Base-by-base conservation (phyloP, 805 yeast species). In the Cyberlindnera japonica region DNA sequence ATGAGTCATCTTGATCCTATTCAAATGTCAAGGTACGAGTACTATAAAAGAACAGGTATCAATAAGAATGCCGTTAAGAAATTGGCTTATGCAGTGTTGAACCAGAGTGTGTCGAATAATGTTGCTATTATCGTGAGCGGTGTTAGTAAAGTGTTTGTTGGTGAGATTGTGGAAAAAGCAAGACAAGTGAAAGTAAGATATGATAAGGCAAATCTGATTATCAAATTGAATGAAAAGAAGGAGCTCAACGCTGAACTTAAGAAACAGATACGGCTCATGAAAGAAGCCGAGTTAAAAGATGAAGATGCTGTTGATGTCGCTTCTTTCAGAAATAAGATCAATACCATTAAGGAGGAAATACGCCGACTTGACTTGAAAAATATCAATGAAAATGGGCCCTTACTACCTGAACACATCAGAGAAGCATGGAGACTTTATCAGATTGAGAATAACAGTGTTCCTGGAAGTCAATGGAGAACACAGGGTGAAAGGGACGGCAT, bases 401-500 rank as follows among this genome's bases (percentile, higher is more conserved):
- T 90, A 33, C 68, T 77, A 24, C 95, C 97, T 0, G 89, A 85
- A 45, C 95, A 90, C 56, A 71, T 90, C 21, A 64, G 95, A 37
- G 95, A 88, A 53, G 96, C 96, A 1, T 86, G 95, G 91, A 68
- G 95, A 50, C 59, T 83, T 35, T 83, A 81, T 50, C 78, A 76
- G 49, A 48, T 72, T 31, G 95, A 89, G 53, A 77, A 74, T 37
- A 79, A 82, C 23, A 73, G 79, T 3, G 72, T 79, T 2, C 78
- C 84, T 6, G 67, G 69, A 9, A 74, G 81, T 2, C 76, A 77
- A 38, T 83, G 90, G 87, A 68, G 90, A 42, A 61, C 71, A 7
- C 86, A 83, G 55, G 87, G 87, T 12, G 84, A 75, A 35, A 77
- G 81, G 3, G 83, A 80, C 52, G 91, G 91, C 1, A 59, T 72